Percentiles rank a stretch among this genome's conserved stretches.
Evolutionary conservation across 805 yeast genomes (phyloP).

Genomic region (Jamesozyma spencerorum): DNA sequence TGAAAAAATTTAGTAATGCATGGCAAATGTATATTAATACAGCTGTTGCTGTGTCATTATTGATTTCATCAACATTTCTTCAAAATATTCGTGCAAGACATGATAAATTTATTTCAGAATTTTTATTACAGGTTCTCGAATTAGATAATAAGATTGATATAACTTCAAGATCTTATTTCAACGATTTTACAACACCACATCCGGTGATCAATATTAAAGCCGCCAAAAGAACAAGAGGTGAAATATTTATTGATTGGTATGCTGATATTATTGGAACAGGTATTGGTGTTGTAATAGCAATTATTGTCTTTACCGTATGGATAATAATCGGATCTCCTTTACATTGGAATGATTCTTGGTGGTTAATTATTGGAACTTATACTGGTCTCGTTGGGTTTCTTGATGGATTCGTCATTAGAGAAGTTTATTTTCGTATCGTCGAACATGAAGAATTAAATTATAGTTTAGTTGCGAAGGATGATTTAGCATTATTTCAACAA

Average conservation of each 20-base stretch:
- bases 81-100: conserved; percentile 35
- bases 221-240: conserved; percentile 13
- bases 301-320: conserved; percentile 32
- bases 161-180: conserved; percentile 12
- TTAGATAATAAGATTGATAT: conserved; percentile 28
- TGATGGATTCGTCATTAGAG: conserved; percentile 36
- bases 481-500: conserved; percentile 24
- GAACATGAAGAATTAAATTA: conserved; percentile 22
- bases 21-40: conserved; percentile 38
- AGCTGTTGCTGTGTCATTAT: conserved; percentile 32
- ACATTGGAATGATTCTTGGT: conserved; percentile 35
- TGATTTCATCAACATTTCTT: conserved; percentile 31
- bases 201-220: conserved; percentile 16
- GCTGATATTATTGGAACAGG: conserved; percentile 38
- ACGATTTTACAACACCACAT: conserved; percentile 21
- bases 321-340: conserved; percentile 31
- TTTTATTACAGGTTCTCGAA: conserved; percentile 14
- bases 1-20: conserved; percentile 25
- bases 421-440: conserved; percentile 29
- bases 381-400: conserved; percentile 37
- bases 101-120: conserved; percentile 23
- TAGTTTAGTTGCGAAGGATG: conserved; percentile 25
- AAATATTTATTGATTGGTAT: conserved; percentile 30
- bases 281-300: conserved; percentile 31
- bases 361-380: conserved; percentile 40